These are phyloP conservation scores for Ganoderma boninense DNA, from an alignment of 1,284 basidiomycete genomes.

Conservation along the genomic window DNA sequence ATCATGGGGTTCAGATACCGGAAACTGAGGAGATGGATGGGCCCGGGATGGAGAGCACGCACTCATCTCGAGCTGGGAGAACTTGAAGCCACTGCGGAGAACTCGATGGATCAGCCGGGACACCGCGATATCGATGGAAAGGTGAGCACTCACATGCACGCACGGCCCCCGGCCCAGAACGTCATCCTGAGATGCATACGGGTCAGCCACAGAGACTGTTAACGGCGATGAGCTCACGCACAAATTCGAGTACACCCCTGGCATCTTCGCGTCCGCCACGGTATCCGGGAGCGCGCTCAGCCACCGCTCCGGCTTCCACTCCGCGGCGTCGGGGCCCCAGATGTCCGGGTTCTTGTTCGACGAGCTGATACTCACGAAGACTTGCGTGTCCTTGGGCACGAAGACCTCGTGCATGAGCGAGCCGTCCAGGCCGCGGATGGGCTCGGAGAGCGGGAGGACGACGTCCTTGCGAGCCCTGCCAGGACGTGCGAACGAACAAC, in stretches of 20 bases:
- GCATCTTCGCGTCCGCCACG: constrained; percentile 16
- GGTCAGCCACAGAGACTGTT: too few relatives aligned
- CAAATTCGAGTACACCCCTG: constrained; percentile 31
- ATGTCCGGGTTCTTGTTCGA: constrained; percentile 44
- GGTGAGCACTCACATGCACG: constrained; percentile 17
- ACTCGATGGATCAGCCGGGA: constrained; percentile 6
- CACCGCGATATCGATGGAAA: not conserved
- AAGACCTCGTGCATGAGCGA: constrained; percentile 12
- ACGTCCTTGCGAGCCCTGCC: constrained; percentile 5
- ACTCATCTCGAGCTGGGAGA: constrained; percentile 16
- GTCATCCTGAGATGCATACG: too few relatives aligned
- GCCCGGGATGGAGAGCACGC: not conserved
- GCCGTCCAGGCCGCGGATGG: constrained; percentile 15
- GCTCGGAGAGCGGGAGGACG: constrained; percentile 19
- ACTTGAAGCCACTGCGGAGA: constrained; percentile 14
- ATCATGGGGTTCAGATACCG: not conserved
- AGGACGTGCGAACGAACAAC: too few relatives aligned
- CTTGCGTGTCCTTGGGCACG: constrained; percentile 17
- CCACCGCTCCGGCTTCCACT: constrained; percentile 24
- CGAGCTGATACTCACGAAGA: constrained; percentile 15
- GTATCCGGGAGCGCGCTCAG: constrained; percentile 17
- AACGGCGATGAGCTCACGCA: too few relatives aligned
- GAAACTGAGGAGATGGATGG: too few relatives aligned
- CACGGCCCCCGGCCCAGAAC: constrained; percentile 9
- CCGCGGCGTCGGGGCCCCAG: constrained; percentile 45